Base-by-base conservation (phyloP, 1,139 yeast species). In the Yamadazyma dushanensis region DNA sequence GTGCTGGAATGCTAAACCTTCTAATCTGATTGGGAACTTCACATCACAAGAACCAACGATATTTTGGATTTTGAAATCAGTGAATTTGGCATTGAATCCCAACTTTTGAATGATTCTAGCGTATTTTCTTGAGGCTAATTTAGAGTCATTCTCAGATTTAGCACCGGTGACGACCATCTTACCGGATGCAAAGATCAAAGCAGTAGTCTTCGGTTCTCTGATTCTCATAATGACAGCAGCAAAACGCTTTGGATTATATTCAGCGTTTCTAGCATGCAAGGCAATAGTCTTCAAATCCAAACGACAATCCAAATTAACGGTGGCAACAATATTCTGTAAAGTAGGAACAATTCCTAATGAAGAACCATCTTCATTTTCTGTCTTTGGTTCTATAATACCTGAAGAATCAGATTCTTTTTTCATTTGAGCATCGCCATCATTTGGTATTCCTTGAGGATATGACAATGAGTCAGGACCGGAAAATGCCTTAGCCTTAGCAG, bases 91-190 rank as follows among this genome's bases (percentile, higher is more conserved):
- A 57, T 90, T 88, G 69, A 92, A 92, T 2, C 99, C 99, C 51
- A 92, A 83, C 63, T 94, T 94, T 59, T 94, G 99, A 49, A 92
- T 92, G 57, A 92, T 92, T 70, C 98, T 81, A 2, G 99, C 99
- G 55, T 94, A 92, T 59, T 92, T 92, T 66, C 98, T 80, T 19
- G 97, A 89, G 2, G 98, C 98, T 50, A 92, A 73, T 62, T 94
- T 94, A 14, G 97, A 88, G 60, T 92, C 98, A 59, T 92, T 98
- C 61, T 92, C 98, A 26, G 96, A 85, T 61, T 92, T 92, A 20
- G 98, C 99, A 76, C 99, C 99, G 24, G 98, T 92, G 18, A 92
- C 99, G 50, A 92, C 99, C 99, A 92, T 92, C 62, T 92, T 92
- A 56, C 99, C 99, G 5, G 97, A 88, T 2, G 98, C 99, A 63